These are phyloP conservation scores for Exophiala sp. DNA, from an alignment of 2,329 filamentous ascomycete species.

Conservation along the genomic window DNA sequence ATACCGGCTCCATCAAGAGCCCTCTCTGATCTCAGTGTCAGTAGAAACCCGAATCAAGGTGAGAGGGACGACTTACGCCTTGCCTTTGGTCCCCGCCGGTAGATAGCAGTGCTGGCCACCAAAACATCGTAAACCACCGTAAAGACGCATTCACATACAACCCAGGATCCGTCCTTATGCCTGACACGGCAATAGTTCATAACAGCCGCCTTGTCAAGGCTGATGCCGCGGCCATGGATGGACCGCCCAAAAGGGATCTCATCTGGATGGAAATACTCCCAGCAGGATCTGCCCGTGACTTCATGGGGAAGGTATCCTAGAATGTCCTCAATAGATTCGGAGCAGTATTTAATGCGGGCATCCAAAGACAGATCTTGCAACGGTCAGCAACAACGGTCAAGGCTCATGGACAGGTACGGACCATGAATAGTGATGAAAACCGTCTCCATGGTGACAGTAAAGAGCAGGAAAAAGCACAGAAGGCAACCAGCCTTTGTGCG, in stretches of 20 bases:
- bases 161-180: slow-evolving; percentile 63
- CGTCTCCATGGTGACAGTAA: slow-evolving; percentile 57
- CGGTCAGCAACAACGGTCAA: slow-evolving; percentile 19
- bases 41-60: slow-evolving; percentile 5
- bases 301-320: slow-evolving; percentile 73
- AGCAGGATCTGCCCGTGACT: slow-evolving; percentile 68
- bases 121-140: slow-evolving; percentile 83
- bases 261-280: slow-evolving; percentile 80
- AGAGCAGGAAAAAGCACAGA: slow-evolving; percentile 7
- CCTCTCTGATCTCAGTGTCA: slow-evolving; percentile 51
- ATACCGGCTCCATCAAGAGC: slow-evolving; percentile 72
- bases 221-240: slow-evolving; percentile 65
- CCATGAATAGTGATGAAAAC: slow-evolving; percentile 91
- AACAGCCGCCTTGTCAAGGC: slow-evolving; percentile 77
- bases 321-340: slow-evolving; percentile 76
- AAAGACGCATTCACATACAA: slow-evolving; percentile 82
- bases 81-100: slow-evolving; percentile 61
- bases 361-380: slow-evolving; percentile 63
- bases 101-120: slow-evolving; percentile 77
- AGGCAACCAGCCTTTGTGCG: slow-evolving; percentile 15
- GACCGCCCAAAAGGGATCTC: slow-evolving; percentile 69
- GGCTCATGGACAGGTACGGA: slow-evolving; percentile 41
- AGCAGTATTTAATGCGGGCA: slow-evolving; percentile 74
- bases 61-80: slow-evolving; percentile 55
- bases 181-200: slow-evolving; percentile 71